Evolutionary conservation across 192 early-diverging fungal genomes (phyloP), one percentile per base, ranked within the genome.

Genomic region (Dissophora ornata): DNA sequence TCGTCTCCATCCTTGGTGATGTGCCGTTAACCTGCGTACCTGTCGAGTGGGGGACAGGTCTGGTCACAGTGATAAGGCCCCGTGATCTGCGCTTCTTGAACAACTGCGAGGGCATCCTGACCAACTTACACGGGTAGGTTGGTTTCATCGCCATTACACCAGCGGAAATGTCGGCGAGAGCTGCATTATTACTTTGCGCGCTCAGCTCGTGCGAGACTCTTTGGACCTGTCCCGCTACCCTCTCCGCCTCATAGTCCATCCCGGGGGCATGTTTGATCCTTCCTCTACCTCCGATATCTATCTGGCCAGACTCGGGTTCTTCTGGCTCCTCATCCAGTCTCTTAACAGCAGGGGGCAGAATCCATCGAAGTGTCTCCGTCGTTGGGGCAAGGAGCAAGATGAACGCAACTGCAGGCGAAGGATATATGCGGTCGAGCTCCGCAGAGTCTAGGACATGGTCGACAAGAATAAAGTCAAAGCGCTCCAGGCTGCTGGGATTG

Each of bases 41-140:
- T 11, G 8, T 25, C 3, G 16, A 6, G 24, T 44, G 30, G 13
- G 51, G 57, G 3, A 53, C 32, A 13, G 67, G 67, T 34, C 73
- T 26, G 0, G 52, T 62, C 21, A 77, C 45, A 1, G 57, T 77
- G 19, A 67, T 32, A 5, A 30, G 52, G 2, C 73, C 58, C 3
- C 73, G 57, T 2, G 57, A 62, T n/a, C 62, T 77, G 15, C 65
- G 64, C 33, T 77, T 77, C 36, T 62, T 77, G 59, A 77, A 77
- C 16, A 77, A 47, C 46, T 77, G 45, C 1, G 73, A 77, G 15
- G 60, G 47, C 0, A 28, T 10, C 16, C 26, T 50, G 25, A 25
- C 10, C 0, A 12, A n/a, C n/a, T 42, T 58, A 34, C 13, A 7
- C 18, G 38, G 2, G 21, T 8, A 19, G 16, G 49, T n/a, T 0